Percentiles rank a stretch among this genome's conserved stretches.
phyloP scores from a whole-genome alignment of 352 stramenopile species.

The Phytophthora hybrid region DNA sequence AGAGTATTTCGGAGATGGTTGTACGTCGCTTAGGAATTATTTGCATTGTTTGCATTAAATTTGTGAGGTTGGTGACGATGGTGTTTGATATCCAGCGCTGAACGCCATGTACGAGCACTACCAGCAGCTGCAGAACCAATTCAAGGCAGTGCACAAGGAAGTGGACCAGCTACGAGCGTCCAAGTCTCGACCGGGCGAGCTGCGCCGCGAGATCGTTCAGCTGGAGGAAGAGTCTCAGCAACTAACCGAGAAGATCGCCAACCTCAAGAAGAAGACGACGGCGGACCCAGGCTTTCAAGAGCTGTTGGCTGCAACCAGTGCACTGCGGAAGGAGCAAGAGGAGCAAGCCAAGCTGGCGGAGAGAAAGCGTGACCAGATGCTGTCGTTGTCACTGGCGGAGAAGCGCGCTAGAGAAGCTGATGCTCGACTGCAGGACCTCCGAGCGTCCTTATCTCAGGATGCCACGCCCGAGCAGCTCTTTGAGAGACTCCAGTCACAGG shows the following conservation, averaged over 20 bases:
- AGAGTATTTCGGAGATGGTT: slow-evolving; percentile 93
- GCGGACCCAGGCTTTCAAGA: slow-evolving; percentile 77
- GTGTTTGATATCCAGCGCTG: slow-evolving; percentile 40
- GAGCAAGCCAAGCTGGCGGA: slow-evolving; percentile 93
- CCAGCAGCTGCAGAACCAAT: slow-evolving; percentile 94
- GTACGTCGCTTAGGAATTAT: slow-evolving; percentile 35
- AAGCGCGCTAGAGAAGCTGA: slow-evolving; percentile 79
- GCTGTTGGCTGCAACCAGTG: slow-evolving; percentile 91
- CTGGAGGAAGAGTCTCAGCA: slow-evolving; percentile 93
- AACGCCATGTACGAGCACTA: slow-evolving; percentile 91
- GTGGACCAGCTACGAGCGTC: slow-evolving; percentile 84
- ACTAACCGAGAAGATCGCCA: slow-evolving; percentile 91
- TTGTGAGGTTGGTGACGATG: not conserved
- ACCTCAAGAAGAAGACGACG: slow-evolving; percentile 90
- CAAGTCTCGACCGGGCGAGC: slow-evolving; percentile 84
- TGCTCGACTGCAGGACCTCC: slow-evolving; percentile 76
- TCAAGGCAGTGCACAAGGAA: slow-evolving; percentile 92
- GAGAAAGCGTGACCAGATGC: slow-evolving; percentile 90
- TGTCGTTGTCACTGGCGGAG: slow-evolving; percentile 86
- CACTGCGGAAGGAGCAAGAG: slow-evolving; percentile 94
- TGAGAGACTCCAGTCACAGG: slow-evolving; percentile 81
- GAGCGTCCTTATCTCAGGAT: slow-evolving; percentile 76
- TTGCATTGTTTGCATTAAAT: not conserved
- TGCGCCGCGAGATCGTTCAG: slow-evolving; percentile 92
- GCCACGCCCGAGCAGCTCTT: slow-evolving; percentile 89